Base-by-base conservation (phyloP, 1,284 basidiomycete species). In the Heterobasidion annosum region DNA sequence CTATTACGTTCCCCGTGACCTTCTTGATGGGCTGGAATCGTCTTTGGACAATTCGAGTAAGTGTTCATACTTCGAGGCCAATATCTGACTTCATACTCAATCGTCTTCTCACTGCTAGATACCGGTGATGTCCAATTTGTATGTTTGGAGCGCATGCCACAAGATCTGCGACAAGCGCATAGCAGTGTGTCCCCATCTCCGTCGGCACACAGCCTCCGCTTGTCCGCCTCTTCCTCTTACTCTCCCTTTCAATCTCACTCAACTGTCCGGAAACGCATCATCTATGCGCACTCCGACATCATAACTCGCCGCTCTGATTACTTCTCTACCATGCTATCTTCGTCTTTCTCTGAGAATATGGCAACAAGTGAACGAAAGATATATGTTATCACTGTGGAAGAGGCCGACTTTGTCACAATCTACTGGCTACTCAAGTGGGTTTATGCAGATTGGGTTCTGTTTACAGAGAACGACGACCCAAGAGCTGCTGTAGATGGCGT, bases 341-440 rank as follows among this genome's bases (percentile, higher is more conserved):
- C 86, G 0, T 78, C 82, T 0, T 93, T 90, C 63, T 68, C 79
- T 5, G 88, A 91, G 66, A 81, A 74, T 48, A 61, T 63, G 2
- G 51, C 63, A 34, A 68, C 68, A 6, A 78, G 76, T 15, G 82
- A 82, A 57, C 70, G 82, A 54, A 83, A 82, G 61, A 61, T 81
- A 0, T 81, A 82, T 62, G 84, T 82, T 1, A 69, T 92, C 46
- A 70, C 86, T 32, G 86, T 93, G 9, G 85, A 91, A 61, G 90
- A 93, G 66, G 87, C 87, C 8, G 88, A 89, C 59, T 93, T 88
- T 61, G 78, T 83, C 50, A 91, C 89, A 0, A 79, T 90, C 3
- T 92, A 91, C 65, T 92, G 89, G 89, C 69, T 93, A 51, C 68
- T 93, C 52, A 88, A 88, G 60, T 91, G 81, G 69, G 81, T 90